Evolutionary conservation across 2,329 filamentous ascomycete species (phyloP), one percentile per base, ranked within the genome.

Genomic region (Colletotrichum liriopes): DNA sequence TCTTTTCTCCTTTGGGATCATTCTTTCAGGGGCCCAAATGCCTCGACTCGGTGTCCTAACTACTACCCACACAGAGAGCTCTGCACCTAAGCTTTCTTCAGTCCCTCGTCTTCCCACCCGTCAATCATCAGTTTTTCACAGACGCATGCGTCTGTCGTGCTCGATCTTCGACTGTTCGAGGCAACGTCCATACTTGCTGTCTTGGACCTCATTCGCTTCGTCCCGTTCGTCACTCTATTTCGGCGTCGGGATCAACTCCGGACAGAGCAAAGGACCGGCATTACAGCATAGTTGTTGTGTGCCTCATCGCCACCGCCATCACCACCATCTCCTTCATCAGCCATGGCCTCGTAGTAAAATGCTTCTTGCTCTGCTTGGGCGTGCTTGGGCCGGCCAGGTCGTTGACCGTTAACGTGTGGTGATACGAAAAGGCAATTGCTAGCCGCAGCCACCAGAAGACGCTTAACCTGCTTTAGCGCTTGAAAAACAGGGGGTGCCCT

Each of bases 391-490:
- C 14, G 47, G 12, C 26, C 47, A 16, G 8, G 11, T 32, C 29
- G 58, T 37, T 43, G 52, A 58, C 58, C 51, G 58, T 68, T 68
- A 54, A 54, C 65, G 52, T 68, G 47, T 52, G 43, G 55, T 29
- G 26, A 39, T 56, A 62, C 56, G 41, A 69, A 47, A 63, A 29
- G 54, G 43, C 60, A 67, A 43, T 39, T 23, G 39, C 66, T 65
- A 63, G 47, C 59, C 59, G 70, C 39, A 70, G 65, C 66, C 65
- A 72, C 59, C 39, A 54, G 26, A 65, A 60, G 52, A 56, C 66
- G 60, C 54, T 45, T 72, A 41, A 43, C 59, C 59, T 64, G 59
- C 52, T 47, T 69, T 72, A 29, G 59, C 51, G 65, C 65, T 51
- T 54, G 45, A 47, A 65, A 72, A 72, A 64, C 66, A 61, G 49